Evolutionary conservation across 1,284 basidiomycete species (phyloP), one percentile per base, ranked within the genome.

Genomic region (Pseudozyma tsukubaensis): DNA sequence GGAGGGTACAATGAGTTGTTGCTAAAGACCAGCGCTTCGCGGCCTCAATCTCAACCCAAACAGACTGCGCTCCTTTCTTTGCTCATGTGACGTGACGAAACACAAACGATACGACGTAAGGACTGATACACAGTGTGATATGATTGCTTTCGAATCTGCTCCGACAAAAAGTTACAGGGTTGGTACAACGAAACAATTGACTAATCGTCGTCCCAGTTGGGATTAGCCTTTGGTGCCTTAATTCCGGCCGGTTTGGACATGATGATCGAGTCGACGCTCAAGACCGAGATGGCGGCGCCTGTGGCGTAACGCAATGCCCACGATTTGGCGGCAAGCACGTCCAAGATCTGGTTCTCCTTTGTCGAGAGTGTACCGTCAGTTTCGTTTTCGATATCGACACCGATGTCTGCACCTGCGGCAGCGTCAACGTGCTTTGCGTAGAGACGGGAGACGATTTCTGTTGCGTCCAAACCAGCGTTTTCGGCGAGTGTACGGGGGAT

Each of bases 181-280:
- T 4, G 42, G n/a, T 43, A 43, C 42, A 43, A n/a, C 13, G 45
- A 11, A 12, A 19, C 9, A 47, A 7, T 21, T 16, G n/a, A 29
- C 58, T 76, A 84, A 50, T 84, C 83, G 47, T 84, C 83, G 42
- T 84, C 83, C 83, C 83, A 84, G 73, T 83, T 80, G 11, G 82
- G 82, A 64, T 83, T 83, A 24, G 76, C 68, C 42, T 80, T 75
- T 18, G 83, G 83, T 3, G 81, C 82, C 71, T 84, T 84, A 72
- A 84, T 83, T 32, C 83, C 83, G 1, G 83, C 82, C 6, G 82
- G 82, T 59, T 84, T 84, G 58, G 76, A 78, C 90, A 97, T 96
- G 86, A 99, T 99, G 86, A 98, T 97, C 79, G 92, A 93, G 86
- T 99, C 97, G 11, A 99, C 97, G 64, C 91, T 92, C 50, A 99